Base-by-base conservation (phyloP, 805 yeast species). In the Komagataella phaffii region DNA sequence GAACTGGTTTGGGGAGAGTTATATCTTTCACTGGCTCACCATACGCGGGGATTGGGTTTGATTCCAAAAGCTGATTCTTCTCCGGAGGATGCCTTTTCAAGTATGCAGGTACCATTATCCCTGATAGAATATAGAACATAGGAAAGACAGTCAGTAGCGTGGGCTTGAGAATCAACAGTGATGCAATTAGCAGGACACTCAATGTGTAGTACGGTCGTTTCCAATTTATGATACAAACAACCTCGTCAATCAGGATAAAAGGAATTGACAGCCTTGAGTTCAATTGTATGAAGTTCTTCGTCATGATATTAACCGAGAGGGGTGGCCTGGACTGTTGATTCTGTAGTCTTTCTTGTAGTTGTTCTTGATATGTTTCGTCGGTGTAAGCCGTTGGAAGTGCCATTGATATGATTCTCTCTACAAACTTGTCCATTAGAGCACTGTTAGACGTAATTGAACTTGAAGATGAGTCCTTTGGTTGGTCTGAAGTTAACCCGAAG, bases 341-440 rank as follows among this genome's bases (percentile, higher is more conserved):
- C 48, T 71, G 76, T n/a, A 80, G 68, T 51, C 96, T 66, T 14
- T 72, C 73, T 48, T 75, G 71, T 19, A 83, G 64, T 3, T 71
- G 57, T 48, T 65, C 64, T 43, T 62, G 60, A 17, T 64, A 68
- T 17, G 72, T 72, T 19, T 72, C 72, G 18, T 72, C 64, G 17
- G 76, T 75, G 2, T 79, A 71, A 0, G 79, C 68, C 0, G 85
- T 74, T 0, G 95, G 93, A 23, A 87, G 69, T 1, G 89, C 84
- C 81, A 86, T 79, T 19, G 80, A 70, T 6, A 88, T 66, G 49
- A 87, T 68, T 59, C 81, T 76, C 59, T 88, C 96, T 56, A 88
- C 75, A 51, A 88, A 64, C 52, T 81, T 82, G 57, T 88, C 95
- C 0, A 86, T 73, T 60, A 85, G 60, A 6, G 40, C 40, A 30